Base-by-base conservation (phyloP, 2,329 filamentous ascomycete genomes). In the Blastomyces parvus region DNA sequence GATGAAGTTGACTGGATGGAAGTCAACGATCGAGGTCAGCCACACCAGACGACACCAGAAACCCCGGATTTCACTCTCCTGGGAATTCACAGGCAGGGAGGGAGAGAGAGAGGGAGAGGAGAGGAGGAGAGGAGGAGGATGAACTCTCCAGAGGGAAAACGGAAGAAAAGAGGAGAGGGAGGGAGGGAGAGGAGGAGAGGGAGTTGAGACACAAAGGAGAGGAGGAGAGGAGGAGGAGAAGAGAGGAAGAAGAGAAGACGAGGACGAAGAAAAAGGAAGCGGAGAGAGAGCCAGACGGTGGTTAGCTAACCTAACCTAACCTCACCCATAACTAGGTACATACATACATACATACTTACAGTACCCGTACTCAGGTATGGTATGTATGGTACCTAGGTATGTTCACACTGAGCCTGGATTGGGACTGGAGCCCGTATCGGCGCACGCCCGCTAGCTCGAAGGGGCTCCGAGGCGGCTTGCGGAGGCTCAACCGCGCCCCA, bases 21-120 rank as follows among this genome's bases (percentile, higher is more conserved):
- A 69, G 69, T 67, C 71, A 42, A 59, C 52, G 46, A 17, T 48
- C 46, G 22, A 40, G 30, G 36, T 36, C 30, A 59, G 40, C 60
- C 69, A 70, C 69, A 70, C 69, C 68, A 69, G 66, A 70, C 66
- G 69, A n/a, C 69, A 73, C 71, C 71, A n/a, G 71, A 19, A 69
- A 71, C 72, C 74, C 74, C 71, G 69, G 70, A 14, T 69, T 73
- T 75, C 75, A 76, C 75, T 77, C 74, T 74, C 70, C 66, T 69
- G 71, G 70, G 66, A 66, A 66, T 66, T 63, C 2, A 64, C 62
- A 62, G 50, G 62, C 62, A 64, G 64, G 65, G 66, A n/a, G n/a
- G n/a, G n/a, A n/a, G n/a, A n/a, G n/a, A n/a, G 67, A 66, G 67
- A 69, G 64, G 64, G 64, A 66, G 59, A 48, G 48, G 62, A 66